Conservation (phyloP, 2,329 filamentous ascomycete genomes). For the Fusarium incarnatum region DNA sequence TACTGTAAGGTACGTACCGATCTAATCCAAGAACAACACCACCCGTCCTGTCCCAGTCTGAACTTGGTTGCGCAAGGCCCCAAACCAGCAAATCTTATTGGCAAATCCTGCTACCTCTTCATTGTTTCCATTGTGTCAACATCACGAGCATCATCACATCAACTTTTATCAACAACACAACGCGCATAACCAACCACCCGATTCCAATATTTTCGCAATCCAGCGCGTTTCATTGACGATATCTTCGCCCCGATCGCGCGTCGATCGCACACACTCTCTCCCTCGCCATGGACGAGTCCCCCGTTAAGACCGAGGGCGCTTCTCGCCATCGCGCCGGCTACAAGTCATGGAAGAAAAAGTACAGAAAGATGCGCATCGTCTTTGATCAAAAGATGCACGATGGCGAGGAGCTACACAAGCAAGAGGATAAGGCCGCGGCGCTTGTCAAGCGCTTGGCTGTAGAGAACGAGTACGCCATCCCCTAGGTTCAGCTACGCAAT, state of each 20-base stretch:
- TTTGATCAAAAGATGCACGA: slow-evolving; percentile 84
- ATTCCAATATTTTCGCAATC: not conserved
- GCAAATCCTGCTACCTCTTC: slow-evolving; percentile 20
- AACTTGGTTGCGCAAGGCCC: slow-evolving; percentile 23
- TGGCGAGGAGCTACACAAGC: slow-evolving; percentile 83
- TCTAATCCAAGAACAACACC: slow-evolving; percentile 37
- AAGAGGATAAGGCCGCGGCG: slow-evolving; percentile 83
- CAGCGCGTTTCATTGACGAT: slow-evolving; percentile 18
- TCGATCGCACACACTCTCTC: slow-evolving; percentile 16
- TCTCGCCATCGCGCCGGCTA: slow-evolving; percentile 62
- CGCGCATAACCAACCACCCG: slow-evolving; percentile 5
- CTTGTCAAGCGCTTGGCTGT: slow-evolving; percentile 86
- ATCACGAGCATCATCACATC: slow-evolving; percentile 32
- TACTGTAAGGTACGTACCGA: slow-evolving; percentile 39
- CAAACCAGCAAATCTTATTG: slow-evolving; percentile 28
- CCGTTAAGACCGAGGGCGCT: slow-evolving; percentile 60
- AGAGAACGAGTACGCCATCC: slow-evolving; percentile 85
- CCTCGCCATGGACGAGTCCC: slow-evolving; percentile 50
- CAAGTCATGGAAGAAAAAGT: slow-evolving; percentile 90
- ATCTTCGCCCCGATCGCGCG: slow-evolving; percentile 17
- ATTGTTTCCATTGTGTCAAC: slow-evolving; percentile 26
- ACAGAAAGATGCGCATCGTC: slow-evolving; percentile 85
- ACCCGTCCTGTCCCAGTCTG: slow-evolving; percentile 17
- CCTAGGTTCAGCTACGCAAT: not conserved
- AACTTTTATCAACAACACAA: slow-evolving; percentile 13